These are phyloP conservation scores for Gautieria morchelliformis DNA, from an alignment of 768 basidiomycete species.

Conservation along the genomic window DNA sequence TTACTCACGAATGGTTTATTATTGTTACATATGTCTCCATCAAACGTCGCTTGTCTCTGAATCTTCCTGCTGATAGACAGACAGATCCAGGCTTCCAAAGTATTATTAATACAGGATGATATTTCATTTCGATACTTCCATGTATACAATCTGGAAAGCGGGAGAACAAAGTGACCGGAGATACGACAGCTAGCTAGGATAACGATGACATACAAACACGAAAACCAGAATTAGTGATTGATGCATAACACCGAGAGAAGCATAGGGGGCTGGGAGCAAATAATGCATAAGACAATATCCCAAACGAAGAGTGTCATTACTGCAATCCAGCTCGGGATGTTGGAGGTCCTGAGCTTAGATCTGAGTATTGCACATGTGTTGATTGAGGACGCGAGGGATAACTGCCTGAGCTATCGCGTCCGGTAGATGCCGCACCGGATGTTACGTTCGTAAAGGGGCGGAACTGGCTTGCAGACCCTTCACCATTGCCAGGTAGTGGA, in stretches of 20 bases:
- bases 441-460: neutral
- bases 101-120: too few relatives aligned
- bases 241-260: conserved; percentile 23
- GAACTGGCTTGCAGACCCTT: neutral
- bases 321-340: neutral
- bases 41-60: too few relatives aligned
- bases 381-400: neutral
- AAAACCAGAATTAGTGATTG: conserved; percentile 40
- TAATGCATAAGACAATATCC: neutral
- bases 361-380: neutral
- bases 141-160: neutral
- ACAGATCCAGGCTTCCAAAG: too few relatives aligned
- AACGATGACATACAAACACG: conserved; percentile 22
- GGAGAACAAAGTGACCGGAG: neutral
- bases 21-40: too few relatives aligned
- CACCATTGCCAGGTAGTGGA: conserved; percentile 12
- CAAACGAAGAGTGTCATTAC: neutral
- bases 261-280: neutral
- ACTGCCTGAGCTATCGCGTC: neutral
- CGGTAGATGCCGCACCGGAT: neutral
- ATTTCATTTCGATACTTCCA: neutral
- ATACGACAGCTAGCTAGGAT: conserved; percentile 9
- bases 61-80: too few relatives aligned
- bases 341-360: neutral
- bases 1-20: too few relatives aligned